Evolutionary conservation across 2,329 filamentous ascomycete genomes (phyloP).

Genomic region (Diaporthe citri): DNA sequence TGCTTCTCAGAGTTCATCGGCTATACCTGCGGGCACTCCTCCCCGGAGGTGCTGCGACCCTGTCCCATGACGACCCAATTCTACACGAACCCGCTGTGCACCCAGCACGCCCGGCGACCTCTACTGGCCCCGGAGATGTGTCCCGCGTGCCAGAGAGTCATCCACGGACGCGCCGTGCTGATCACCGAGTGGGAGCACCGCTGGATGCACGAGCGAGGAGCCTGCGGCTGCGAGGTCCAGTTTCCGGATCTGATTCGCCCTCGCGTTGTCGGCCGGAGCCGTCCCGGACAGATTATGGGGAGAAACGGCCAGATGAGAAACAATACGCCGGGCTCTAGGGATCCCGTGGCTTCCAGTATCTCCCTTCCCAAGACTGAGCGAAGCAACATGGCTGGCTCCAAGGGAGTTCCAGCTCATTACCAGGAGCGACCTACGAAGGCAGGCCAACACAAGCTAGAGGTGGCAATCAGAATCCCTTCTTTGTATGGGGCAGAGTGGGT

Average conservation of each 20-base stretch:
- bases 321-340: neutral
- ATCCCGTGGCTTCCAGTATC: neutral
- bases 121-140: slow-evolving; percentile 53
- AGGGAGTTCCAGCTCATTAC: slow-evolving; percentile 39
- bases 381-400: neutral
- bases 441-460: slow-evolving; percentile 38
- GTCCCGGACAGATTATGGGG: neutral
- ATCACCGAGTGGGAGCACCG: slow-evolving; percentile 58
- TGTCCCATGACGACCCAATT: slow-evolving; percentile 58
- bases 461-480: slow-evolving; percentile 50
- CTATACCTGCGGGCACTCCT: slow-evolving; percentile 63
- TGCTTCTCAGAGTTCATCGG: slow-evolving; percentile 60
- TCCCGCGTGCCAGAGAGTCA: slow-evolving; percentile 52
- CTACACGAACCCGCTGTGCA: slow-evolving; percentile 53
- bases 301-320: neutral
- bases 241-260: slow-evolving; percentile 55
- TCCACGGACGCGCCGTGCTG: slow-evolving; percentile 55
- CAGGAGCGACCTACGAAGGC: slow-evolving; percentile 37
- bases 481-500: slow-evolving; percentile 58
- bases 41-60: slow-evolving; percentile 52
- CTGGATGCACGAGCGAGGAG: slow-evolving; percentile 60
- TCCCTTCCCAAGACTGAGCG: neutral
- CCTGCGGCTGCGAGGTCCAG: slow-evolving; percentile 52
- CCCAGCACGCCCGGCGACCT: slow-evolving; percentile 47
- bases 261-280: slow-evolving; percentile 45